phyloP scores from a whole-genome alignment of 2,329 filamentous ascomycete species.

The Arthrobotrys megalospora region DNA sequence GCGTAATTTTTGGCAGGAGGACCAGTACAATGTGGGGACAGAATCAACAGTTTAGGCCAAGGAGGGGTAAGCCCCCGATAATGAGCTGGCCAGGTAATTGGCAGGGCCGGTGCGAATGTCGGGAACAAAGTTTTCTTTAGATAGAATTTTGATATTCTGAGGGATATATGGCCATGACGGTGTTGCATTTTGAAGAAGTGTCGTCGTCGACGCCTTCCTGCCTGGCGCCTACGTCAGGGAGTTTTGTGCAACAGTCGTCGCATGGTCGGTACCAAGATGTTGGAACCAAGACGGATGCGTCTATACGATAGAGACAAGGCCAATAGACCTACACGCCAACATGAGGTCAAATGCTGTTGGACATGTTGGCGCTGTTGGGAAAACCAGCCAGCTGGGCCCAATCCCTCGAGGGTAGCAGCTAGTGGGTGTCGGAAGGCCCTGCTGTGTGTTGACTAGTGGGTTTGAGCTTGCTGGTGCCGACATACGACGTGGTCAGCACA shows the following conservation, averaged over 20 bases:
- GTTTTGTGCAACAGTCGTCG: constrained; percentile 33
- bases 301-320: constrained; percentile 6
- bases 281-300: constrained; percentile 40
- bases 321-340: not conserved
- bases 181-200: constrained; percentile 33
- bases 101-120: constrained; percentile 15
- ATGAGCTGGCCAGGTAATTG: constrained; percentile 27
- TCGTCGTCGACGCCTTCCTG: constrained; percentile 36
- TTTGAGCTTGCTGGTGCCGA: constrained; percentile 12
- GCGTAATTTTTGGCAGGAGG: constrained; percentile 25
- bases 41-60: constrained; percentile 9
- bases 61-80: constrained; percentile 48
- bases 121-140: not conserved
- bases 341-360: not conserved
- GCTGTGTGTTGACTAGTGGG: constrained; percentile 24
- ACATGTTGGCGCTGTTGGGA: constrained; percentile 14
- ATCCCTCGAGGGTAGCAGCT: constrained; percentile 7
- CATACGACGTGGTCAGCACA: constrained; percentile 47
- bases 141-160: constrained; percentile 18
- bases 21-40: constrained; percentile 24
- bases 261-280: constrained; percentile 43
- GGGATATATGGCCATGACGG: constrained; percentile 5
- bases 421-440: constrained; percentile 1
- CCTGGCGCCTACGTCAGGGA: constrained; percentile 28
- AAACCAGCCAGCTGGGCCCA: constrained; percentile 15